Evolutionary conservation across 2,329 filamentous ascomycete genomes (phyloP).

Genomic region (Fusarium sp.): DNA sequence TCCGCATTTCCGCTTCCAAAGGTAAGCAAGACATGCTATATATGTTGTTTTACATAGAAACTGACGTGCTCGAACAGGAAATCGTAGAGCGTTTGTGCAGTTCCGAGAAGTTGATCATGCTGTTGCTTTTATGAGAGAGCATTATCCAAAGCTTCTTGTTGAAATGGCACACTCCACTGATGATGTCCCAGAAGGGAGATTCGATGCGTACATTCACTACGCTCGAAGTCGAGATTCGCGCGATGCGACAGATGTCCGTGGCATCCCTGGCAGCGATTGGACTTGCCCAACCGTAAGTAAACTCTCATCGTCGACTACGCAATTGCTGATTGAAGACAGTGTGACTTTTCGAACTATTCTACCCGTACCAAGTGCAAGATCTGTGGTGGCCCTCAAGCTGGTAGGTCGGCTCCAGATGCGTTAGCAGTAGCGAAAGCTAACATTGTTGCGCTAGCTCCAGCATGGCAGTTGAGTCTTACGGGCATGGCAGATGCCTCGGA

Average conservation of each 20-base stretch:
- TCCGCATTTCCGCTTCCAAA: constrained; percentile 53
- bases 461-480: constrained; percentile 56
- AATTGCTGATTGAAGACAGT: constrained; percentile 47
- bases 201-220: constrained; percentile 56
- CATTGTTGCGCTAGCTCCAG: constrained; percentile 34
- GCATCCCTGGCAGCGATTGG: constrained; percentile 49
- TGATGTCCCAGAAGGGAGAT: constrained; percentile 54
- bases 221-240: constrained; percentile 54
- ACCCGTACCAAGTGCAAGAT: constrained; percentile 54
- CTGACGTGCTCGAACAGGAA: constrained; percentile 49
- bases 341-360: constrained; percentile 56
- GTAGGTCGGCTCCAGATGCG: constrained; percentile 39
- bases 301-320: background rate
- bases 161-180: constrained; percentile 53
- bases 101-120: constrained; percentile 56
- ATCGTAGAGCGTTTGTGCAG: constrained; percentile 57
- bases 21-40: constrained; percentile 40
- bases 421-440: background rate
- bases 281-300: constrained; percentile 50
- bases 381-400: constrained; percentile 50
- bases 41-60: background rate
- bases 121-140: constrained; percentile 56
- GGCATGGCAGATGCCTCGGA: constrained; percentile 63
- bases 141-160: constrained; percentile 56
- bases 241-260: constrained; percentile 45